phyloP scores from a whole-genome alignment of 768 basidiomycete species.

The Boletus rubroflammeus region DNA sequence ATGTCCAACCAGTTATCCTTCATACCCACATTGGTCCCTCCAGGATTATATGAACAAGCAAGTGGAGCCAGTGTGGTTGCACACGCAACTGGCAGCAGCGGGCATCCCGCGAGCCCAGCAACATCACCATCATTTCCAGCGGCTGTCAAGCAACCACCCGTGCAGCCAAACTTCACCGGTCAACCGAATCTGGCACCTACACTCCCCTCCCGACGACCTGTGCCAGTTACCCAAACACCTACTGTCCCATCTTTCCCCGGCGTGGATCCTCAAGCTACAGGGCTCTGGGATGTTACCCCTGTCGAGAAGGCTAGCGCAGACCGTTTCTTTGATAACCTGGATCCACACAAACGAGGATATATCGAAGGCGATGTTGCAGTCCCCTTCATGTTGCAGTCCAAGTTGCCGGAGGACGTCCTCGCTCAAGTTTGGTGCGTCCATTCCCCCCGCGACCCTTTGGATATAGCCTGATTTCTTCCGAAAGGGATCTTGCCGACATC shows the following conservation, averaged over 20 bases:
- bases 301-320: conserved; percentile 78
- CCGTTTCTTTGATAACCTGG: conserved; percentile 77
- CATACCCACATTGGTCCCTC: conserved; percentile 74
- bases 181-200: conserved; percentile 26
- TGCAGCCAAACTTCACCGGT: conserved; percentile 52
- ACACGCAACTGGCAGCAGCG: conserved; percentile 59
- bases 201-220: conserved; percentile 23
- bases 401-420: conserved; percentile 75
- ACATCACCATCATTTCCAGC: conserved; percentile 37
- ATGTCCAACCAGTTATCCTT: conserved; percentile 76
- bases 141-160: conserved; percentile 60
- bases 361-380: conserved; percentile 95
- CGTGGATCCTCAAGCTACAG: conserved; percentile 22
- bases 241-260: conserved; percentile 29
- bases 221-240: conserved; percentile 17
- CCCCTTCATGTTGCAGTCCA: conserved; percentile 91
- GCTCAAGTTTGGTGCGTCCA: conserved; percentile 82
- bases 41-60: conserved; percentile 83
- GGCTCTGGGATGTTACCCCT: conserved; percentile 79
- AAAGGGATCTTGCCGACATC: conserved; percentile 91
- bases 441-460: not conserved
- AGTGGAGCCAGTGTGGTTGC: conserved; percentile 39
- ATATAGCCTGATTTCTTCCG: not conserved
- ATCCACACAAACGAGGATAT: conserved; percentile 67
- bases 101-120: conserved; percentile 59